Percentiles rank a stretch among this genome's conserved stretches.
phyloP scores from a whole-genome alignment of 176 grass and related monocot genomes.

The Raddia distichophylla region DNA sequence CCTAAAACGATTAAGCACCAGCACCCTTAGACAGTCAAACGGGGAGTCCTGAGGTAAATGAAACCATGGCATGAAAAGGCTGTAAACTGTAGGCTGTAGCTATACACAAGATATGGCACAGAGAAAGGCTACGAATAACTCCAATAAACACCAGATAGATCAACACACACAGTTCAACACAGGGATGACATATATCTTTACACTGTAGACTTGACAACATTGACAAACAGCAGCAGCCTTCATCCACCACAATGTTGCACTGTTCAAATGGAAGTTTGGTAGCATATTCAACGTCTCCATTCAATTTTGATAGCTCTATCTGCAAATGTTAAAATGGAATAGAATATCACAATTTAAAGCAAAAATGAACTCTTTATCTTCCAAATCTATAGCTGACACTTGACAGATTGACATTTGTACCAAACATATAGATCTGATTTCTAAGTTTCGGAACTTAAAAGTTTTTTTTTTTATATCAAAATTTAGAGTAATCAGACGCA shows the following conservation, averaged over 20 bases:
- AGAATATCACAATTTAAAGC: not conserved
- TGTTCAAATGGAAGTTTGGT: slow-evolving; percentile 16
- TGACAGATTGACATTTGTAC: not conserved
- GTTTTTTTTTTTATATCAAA: not conserved
- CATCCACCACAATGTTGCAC: slow-evolving; percentile 34
- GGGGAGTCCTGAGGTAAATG: slow-evolving; percentile 10
- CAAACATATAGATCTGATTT: not conserved
- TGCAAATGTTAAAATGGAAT: slow-evolving; percentile 44
- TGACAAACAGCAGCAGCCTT: slow-evolving; percentile 24
- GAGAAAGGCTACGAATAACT: slow-evolving; percentile 33
- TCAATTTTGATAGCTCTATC: slow-evolving; percentile 66
- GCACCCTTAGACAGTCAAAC: slow-evolving; percentile 36
- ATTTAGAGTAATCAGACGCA: not conserved
- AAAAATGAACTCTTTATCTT: slow-evolving; percentile 2
- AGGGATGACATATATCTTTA: slow-evolving; percentile 45
- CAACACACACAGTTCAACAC: slow-evolving; percentile 43
- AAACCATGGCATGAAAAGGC: slow-evolving; percentile 19
- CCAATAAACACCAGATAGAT: slow-evolving; percentile 46
- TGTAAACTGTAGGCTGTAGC: slow-evolving; percentile 26
- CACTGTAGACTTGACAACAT: slow-evolving; percentile 49
- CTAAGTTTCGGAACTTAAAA: not conserved
- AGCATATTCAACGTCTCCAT: slow-evolving; percentile 68
- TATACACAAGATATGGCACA: slow-evolving; percentile 42
- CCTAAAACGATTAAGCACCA: slow-evolving; percentile 6
- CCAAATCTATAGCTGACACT: not conserved